These are phyloP conservation scores for Aeminium ludgeri DNA, from an alignment of 495 filamentous ascomycete species.

Conservation along the genomic window DNA sequence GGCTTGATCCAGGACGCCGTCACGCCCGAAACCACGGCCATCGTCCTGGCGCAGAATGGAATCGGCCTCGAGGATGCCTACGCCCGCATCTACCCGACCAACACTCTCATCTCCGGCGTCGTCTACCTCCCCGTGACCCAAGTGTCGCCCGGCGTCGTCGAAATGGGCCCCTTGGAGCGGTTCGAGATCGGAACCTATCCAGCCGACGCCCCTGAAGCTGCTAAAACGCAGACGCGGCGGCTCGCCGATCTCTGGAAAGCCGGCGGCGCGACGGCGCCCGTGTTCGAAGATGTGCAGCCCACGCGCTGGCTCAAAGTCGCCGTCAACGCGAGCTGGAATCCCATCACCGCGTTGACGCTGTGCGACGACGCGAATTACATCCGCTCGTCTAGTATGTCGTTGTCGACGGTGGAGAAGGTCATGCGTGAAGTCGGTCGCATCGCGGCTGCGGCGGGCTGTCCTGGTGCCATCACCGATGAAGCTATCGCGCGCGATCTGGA, in stretches of 20 bases:
- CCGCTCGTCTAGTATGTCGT: slow-evolving; percentile 22
- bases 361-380: slow-evolving; percentile 33
- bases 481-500: slow-evolving; percentile 26
- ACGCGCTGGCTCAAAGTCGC: slow-evolving; percentile 36
- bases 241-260: slow-evolving; percentile 27
- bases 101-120: slow-evolving; percentile 31
- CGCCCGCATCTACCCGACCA: slow-evolving; percentile 27
- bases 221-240: slow-evolving; percentile 18
- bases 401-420: slow-evolving; percentile 22
- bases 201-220: slow-evolving; percentile 16
- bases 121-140: slow-evolving; percentile 38
- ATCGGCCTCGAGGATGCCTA: slow-evolving; percentile 37
- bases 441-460: slow-evolving; percentile 30
- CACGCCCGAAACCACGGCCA: slow-evolving; percentile 24
- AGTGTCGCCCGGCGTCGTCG: slow-evolving; percentile 20
- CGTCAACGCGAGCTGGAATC: slow-evolving; percentile 37
- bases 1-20: slow-evolving; percentile 30
- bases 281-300: slow-evolving; percentile 34
- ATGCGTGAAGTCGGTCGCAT: slow-evolving; percentile 36
- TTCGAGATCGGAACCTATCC: slow-evolving; percentile 36
- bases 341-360: slow-evolving; percentile 33
- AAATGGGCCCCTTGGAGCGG: slow-evolving; percentile 23
- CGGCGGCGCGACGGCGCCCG: slow-evolving; percentile 26
- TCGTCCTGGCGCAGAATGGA: slow-evolving; percentile 41
- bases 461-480: slow-evolving; percentile 25